Evolutionary conservation across 2,329 filamentous ascomycete species (phyloP), one percentile per base, ranked within the genome.

Genomic region (Lecanosticta acicola): DNA sequence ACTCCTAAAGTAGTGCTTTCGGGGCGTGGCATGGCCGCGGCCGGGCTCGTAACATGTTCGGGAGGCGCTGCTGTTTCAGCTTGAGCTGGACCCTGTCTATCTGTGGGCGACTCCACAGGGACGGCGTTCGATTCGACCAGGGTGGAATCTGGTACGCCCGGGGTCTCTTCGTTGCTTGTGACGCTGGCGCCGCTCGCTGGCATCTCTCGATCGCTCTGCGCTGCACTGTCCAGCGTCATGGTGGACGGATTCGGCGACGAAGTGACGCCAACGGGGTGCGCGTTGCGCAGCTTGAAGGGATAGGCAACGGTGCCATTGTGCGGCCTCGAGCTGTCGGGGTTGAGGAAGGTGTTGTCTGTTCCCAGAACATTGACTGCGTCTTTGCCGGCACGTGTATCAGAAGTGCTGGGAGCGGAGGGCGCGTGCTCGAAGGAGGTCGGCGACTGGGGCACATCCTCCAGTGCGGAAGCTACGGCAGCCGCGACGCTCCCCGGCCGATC

Each of bases 291-390:
- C 46, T 78, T 84, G 59, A 90, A 90, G 0, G 85, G 85, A 55
- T 87, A 76, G 0, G 85, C 84, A 19, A 88, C 78, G 0, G 84
- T 82, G 16, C 79, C 80, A 4, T 85, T 72, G 37, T 80, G 81
- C 0, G 84, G 82, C 2, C 85, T 71, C 59, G 83, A 84, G 3
- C 78, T 78, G 70, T 51, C 73, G 66, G 36, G 75, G 57, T 59
- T 71, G 7, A 72, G 74, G 21, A 71, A 68, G 0, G 74, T 68
- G 1, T 71, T 68, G 2, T 72, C 61, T 0, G 68, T 71, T 2
- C 50, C 58, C 4, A 53, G 60, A 17, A 58, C 58, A 34, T 56
- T 56, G 26, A 53, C 49, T 20, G 48, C 48, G 19, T 53, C 52
- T 38, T n/a, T n/a, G n/a, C n/a, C n/a, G n/a, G 49, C 48, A 20